Base-by-base conservation (phyloP, 208 protist genomes). In the Novymonas esmeraldas region DNA sequence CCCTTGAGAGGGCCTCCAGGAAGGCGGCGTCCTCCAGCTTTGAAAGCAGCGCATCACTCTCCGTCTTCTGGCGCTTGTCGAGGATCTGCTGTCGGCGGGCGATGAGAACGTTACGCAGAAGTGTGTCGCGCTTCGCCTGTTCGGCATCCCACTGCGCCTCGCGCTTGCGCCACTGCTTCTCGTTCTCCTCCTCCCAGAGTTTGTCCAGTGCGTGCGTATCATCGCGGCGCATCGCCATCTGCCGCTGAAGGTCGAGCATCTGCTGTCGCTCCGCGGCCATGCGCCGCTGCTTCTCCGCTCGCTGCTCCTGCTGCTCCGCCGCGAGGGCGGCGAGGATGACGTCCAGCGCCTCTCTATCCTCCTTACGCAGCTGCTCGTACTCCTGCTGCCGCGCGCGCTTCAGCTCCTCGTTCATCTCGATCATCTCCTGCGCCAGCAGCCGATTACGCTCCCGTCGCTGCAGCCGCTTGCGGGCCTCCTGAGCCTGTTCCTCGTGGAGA, bases 131-230 rank as follows among this genome's bases (percentile, higher is more conserved):
- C 69, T 76, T 79, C 14, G 75, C 59, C 74, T 85, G 75, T 2
- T 94, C 84, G 16, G 80, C 81, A 16, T 74, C 51, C 88, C 90
- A 95, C 49, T 79, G 73, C 14, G 70, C 72, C 79, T 95, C 87
- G 22, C 87, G 87, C 69, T 88, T 90, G 60, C 46, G 85, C 90
- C 90, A 95, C 75, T 93, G 70, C 62, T 82, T 81, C 41, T 84
- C 76, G 68, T 83, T 94, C 28, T 79, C 90, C 74, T 94, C 86
- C 50, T 84, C 82, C 88, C 90, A 95, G 36, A 95, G 63, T 48
- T 81, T 74, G 54, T 95, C 90, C 18, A 94, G 72, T 10, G 68
- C 55, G 48, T 77, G 50, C 4, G 73, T 66, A 63, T 85, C 70
- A 11, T 84, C 85, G 70, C 82, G 83, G 58, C 73, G 55, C 64